Percentiles rank a stretch among this genome's conserved stretches.
These are phyloP conservation scores for Corniculantispora saksenae DNA, from an alignment of 2,329 filamentous ascomycete species.

Conservation along the genomic window DNA sequence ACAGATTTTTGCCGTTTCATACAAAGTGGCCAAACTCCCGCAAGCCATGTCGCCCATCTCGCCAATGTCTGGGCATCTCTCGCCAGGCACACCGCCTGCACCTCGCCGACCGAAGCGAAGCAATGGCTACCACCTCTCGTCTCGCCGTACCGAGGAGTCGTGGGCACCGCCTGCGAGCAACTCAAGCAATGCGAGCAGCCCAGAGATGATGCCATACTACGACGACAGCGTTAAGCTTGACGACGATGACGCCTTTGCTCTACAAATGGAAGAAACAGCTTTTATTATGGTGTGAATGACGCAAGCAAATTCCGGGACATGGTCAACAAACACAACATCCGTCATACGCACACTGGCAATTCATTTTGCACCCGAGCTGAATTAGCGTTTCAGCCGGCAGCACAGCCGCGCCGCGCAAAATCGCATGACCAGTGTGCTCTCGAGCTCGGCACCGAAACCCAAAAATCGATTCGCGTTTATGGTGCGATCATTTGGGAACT, in stretches of 20 bases:
- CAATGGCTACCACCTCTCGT: conserved; percentile 11
- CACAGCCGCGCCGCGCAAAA: neutral
- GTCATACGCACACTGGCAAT: neutral
- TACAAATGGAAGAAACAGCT: neutral
- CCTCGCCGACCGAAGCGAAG: conserved; percentile 14
- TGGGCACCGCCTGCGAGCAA: conserved; percentile 1
- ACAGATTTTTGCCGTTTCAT: conserved; percentile 18
- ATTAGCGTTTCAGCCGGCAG: neutral
- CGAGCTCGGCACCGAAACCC: neutral
- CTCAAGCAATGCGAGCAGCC: conserved; percentile 12
- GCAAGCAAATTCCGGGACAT: neutral
- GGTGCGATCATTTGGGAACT: neutral
- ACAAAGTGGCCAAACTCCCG: conserved; percentile 13
- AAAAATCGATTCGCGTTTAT: neutral
- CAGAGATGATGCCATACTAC: conserved; percentile 2
- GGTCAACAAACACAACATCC: neutral
- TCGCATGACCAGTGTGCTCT: neutral
- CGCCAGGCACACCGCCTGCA: neutral
- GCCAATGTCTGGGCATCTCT: neutral
- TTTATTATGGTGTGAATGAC: conserved; percentile 13
- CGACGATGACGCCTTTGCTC: neutral
- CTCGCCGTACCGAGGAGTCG: neutral
- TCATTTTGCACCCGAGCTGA: neutral
- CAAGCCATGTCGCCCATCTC: conserved; percentile 6
- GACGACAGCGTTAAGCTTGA: conserved; percentile 9